phyloP scores from a whole-genome alignment of 352 stramenopile species.

The Phytophthora vignae region DNA sequence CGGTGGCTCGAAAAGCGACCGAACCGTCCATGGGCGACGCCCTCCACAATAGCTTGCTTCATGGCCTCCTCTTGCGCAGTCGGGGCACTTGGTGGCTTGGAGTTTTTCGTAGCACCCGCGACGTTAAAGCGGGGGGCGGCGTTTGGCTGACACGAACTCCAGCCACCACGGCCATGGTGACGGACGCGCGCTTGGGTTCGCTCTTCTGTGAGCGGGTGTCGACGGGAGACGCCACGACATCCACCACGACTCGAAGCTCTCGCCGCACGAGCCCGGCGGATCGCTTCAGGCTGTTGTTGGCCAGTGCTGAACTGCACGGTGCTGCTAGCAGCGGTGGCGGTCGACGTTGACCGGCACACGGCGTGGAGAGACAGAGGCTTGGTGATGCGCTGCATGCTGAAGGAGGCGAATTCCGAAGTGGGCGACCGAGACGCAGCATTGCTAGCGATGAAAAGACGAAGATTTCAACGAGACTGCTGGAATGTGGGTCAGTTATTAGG shows the following conservation, averaged over 20 bases:
- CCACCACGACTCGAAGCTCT: background rate
- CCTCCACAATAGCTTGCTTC: background rate
- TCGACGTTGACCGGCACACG: too few relatives aligned
- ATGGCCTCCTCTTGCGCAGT: background rate
- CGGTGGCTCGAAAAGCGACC: background rate
- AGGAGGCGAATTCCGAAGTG: background rate
- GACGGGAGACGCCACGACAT: background rate
- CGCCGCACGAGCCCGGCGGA: background rate
- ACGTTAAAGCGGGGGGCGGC: background rate
- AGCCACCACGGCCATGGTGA: background rate
- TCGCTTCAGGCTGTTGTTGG: background rate
- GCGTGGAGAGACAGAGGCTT: background rate
- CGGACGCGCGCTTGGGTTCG: too few relatives aligned
- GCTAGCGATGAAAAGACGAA: background rate
- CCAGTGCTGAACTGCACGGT: too few relatives aligned
- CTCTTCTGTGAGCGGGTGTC: background rate
- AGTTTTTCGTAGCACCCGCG: background rate
- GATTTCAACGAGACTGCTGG: background rate
- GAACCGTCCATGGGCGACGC: background rate
- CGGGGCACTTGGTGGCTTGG: background rate
- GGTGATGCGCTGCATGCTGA: background rate
- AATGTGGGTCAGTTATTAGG: background rate
- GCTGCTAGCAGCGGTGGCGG: background rate
- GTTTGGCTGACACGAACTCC: background rate
- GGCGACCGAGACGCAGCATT: background rate